Evolutionary conservation across 768 basidiomycete species (phyloP).

Genomic region (Boletus subparvulus): DNA sequence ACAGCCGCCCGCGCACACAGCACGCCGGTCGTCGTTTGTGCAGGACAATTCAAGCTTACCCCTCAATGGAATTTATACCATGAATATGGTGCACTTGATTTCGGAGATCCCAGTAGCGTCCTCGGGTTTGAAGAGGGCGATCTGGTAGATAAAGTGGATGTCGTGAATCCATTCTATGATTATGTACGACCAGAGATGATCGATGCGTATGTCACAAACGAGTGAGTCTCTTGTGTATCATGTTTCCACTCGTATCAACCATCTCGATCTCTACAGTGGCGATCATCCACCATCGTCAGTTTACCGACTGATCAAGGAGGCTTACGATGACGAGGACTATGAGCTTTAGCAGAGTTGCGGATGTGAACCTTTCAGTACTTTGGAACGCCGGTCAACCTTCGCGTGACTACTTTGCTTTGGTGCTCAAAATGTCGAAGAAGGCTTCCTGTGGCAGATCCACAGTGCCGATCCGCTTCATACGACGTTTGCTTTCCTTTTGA

Average conservation of each 20-base stretch:
- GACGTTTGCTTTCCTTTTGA: constrained; percentile 91
- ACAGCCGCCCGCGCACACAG: constrained; percentile 87
- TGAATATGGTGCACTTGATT: constrained; percentile 81
- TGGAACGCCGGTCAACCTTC: background rate
- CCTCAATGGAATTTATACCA: constrained; percentile 88
- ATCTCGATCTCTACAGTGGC: constrained; percentile 52
- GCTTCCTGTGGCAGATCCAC: constrained; percentile 95
- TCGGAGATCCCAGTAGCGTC: constrained; percentile 67
- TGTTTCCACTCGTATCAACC: constrained; percentile 6
- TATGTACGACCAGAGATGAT: constrained; percentile 92
- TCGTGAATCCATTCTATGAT: constrained; percentile 95
- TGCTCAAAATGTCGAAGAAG: constrained; percentile 86
- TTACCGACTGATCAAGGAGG: constrained; percentile 88
- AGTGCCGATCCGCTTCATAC: constrained; percentile 84
- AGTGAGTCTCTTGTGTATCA: constrained; percentile 57
- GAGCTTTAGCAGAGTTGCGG: constrained; percentile 45
- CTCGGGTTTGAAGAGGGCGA: constrained; percentile 74
- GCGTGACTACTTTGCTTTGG: constrained; percentile 38
- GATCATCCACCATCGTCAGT: constrained; percentile 96
- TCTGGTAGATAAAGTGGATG: constrained; percentile 84
- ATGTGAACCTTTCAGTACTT: background rate
- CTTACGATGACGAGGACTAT: constrained; percentile 93
- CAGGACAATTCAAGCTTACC: constrained; percentile 95
- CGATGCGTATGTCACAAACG: constrained; percentile 93
- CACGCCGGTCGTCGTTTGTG: constrained; percentile 90